A percentile compares a stretch with the other conserved stretches of the same genome.
phyloP scores from a whole-genome alignment of 2,329 filamentous ascomycete species.

The Trichoderma asperellum region DNA sequence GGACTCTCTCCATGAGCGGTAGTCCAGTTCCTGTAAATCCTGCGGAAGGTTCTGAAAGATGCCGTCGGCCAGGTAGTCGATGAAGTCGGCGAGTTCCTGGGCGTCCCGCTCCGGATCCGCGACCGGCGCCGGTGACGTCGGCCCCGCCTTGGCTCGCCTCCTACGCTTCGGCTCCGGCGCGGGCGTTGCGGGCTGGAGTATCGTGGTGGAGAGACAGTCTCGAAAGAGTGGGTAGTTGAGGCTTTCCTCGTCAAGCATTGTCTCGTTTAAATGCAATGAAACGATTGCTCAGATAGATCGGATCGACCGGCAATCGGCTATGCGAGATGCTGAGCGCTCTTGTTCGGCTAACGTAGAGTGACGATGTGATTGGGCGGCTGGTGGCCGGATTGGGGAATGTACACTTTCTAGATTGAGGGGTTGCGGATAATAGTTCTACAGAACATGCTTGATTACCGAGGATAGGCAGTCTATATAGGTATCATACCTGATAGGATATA shows the following conservation, averaged over 20 bases:
- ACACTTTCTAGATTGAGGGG: slow-evolving; percentile 14
- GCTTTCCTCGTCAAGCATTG: slow-evolving; percentile 30
- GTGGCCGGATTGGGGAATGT: not conserved
- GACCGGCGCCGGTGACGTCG: slow-evolving; percentile 28
- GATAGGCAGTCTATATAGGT: not conserved
- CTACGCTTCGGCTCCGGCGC: slow-evolving; percentile 52
- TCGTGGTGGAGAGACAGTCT: slow-evolving; percentile 71
- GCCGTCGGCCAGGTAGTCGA: slow-evolving; percentile 74
- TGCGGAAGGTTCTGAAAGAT: slow-evolving; percentile 68
- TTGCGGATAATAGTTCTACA: slow-evolving; percentile 20
- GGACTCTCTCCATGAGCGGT: slow-evolving; percentile 54
- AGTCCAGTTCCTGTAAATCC: slow-evolving; percentile 63
- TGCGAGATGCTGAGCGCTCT: not conserved
- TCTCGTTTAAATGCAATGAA: not conserved
- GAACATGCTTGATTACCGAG: not conserved
- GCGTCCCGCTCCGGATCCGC: slow-evolving; percentile 45
- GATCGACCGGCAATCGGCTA: slow-evolving; percentile 3
- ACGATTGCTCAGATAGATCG: not conserved
- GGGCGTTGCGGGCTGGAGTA: slow-evolving; percentile 64
- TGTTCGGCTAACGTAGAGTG: not conserved
- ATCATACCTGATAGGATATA: not conserved
- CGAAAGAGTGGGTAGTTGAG: slow-evolving; percentile 64
- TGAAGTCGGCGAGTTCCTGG: slow-evolving; percentile 78
- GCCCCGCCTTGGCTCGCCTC: slow-evolving; percentile 37
- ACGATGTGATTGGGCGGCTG: slow-evolving; percentile 24